A percentile compares a stretch with the other conserved stretches of the same genome.
These are phyloP conservation scores for Strobilomyces echinocephalus DNA, from an alignment of 768 basidiomycete genomes.

Conservation along the genomic window DNA sequence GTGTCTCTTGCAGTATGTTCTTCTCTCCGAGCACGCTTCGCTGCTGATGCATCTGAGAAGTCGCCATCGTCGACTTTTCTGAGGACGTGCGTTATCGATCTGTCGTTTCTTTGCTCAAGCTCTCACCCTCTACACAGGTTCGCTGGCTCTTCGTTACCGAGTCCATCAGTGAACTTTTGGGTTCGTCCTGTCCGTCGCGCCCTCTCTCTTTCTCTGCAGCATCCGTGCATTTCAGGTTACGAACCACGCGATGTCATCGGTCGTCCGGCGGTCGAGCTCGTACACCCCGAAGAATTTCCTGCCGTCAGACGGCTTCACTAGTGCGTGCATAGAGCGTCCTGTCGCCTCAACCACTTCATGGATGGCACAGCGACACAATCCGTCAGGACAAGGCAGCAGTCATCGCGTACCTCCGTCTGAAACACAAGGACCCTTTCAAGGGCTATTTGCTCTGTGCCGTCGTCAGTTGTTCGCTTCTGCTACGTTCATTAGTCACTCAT, in stretches of 20 bases:
- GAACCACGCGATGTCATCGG: slow-evolving; percentile 71
- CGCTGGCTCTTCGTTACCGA: slow-evolving; percentile 65
- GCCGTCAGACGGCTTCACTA: slow-evolving; percentile 67
- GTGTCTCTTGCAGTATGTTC: slow-evolving; percentile 73
- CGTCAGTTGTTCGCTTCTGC: slow-evolving; percentile 40
- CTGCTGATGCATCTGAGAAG: slow-evolving; percentile 34
- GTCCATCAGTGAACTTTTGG: slow-evolving; percentile 61
- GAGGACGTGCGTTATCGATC: slow-evolving; percentile 46
- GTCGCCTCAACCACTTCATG: neutral
- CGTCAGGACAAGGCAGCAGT: slow-evolving; percentile 75
- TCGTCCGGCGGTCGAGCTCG: slow-evolving; percentile 64
- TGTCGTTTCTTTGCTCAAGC: neutral
- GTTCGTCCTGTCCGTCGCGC: slow-evolving; percentile 27
- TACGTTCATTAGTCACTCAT: slow-evolving; percentile 1
- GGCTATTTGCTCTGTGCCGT: slow-evolving; percentile 73
- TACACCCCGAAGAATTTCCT: slow-evolving; percentile 74
- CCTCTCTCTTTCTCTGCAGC: neutral
- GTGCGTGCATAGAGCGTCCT: slow-evolving; percentile 31
- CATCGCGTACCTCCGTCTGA: slow-evolving; percentile 71
- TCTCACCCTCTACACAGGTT: slow-evolving; percentile 38
- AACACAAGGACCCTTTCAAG: slow-evolving; percentile 73
- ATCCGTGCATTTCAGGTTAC: slow-evolving; percentile 44
- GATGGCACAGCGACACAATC: slow-evolving; percentile 58
- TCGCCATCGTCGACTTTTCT: slow-evolving; percentile 78
- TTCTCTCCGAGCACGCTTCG: neutral